phyloP scores from a whole-genome alignment of 2,329 filamentous ascomycete genomes.

The Stemphylium beticola region DNA sequence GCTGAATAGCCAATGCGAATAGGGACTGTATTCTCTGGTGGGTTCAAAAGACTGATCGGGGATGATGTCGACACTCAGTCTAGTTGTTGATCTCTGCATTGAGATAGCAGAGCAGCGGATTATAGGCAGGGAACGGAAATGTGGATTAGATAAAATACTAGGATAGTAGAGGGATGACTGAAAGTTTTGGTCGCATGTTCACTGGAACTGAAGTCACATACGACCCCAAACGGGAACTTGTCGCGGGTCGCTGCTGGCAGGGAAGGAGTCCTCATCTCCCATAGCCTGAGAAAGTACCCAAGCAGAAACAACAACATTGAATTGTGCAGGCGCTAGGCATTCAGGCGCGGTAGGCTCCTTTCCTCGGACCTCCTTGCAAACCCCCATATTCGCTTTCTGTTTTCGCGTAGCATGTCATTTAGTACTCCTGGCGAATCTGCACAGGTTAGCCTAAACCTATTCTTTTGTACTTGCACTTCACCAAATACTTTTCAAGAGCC shows the following conservation, averaged over 20 bases:
- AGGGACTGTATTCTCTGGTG: not conserved
- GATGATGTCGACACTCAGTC: slow-evolving; percentile 16
- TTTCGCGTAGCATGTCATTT: not conserved
- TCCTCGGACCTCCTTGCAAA: not conserved
- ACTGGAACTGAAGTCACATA: not conserved
- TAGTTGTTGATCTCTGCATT: slow-evolving; percentile 4
- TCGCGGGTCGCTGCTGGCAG: too few relatives aligned
- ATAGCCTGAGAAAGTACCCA: not conserved
- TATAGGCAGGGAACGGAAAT: not conserved
- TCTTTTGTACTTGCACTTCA: not conserved
- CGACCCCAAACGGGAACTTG: not conserved
- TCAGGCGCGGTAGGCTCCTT: not conserved
- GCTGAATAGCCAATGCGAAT: slow-evolving; percentile 12
- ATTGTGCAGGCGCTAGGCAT: not conserved
- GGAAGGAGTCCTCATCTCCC: not conserved
- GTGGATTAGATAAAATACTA: not conserved
- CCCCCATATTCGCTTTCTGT: not conserved
- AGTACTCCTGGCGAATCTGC: not conserved
- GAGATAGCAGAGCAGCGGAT: not conserved
- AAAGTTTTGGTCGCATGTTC: not conserved
- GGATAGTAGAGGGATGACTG: not conserved
- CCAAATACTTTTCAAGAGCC: not conserved
- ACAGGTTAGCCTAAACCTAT: not conserved
- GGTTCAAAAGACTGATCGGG: slow-evolving; percentile 10
- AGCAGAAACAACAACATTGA: not conserved